These are phyloP conservation scores for Ustulina deusta DNA, from an alignment of 2,329 filamentous ascomycete genomes.

Conservation along the genomic window DNA sequence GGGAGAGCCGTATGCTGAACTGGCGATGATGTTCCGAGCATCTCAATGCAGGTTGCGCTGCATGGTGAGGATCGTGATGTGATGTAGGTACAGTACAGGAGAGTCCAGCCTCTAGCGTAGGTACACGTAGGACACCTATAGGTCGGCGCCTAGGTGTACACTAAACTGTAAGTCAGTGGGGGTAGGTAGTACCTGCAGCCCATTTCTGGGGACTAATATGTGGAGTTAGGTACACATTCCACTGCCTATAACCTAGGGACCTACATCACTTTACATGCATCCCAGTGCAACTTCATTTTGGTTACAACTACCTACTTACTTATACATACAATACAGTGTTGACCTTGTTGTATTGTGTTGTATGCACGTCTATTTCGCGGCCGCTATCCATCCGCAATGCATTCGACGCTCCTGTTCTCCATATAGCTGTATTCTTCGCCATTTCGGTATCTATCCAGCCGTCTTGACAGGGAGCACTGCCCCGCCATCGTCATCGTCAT, in stretches of 20 bases:
- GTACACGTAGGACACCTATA: no score
- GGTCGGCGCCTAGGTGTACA: no score
- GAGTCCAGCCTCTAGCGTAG: no score
- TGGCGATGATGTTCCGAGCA: neutral
- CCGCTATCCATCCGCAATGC: no score
- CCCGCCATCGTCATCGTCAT: constrained; percentile 15
- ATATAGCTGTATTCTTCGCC: neutral
- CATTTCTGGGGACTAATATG: no score
- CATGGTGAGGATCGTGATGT: no score
- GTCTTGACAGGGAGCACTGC: neutral
- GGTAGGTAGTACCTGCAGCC: neutral
- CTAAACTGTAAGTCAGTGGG: neutral
- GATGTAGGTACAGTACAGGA: no score
- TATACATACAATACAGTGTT: neutral
- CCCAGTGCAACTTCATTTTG: neutral
- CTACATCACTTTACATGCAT: neutral
- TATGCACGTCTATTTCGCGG: neutral
- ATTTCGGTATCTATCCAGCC: neutral
- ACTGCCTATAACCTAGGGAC: neutral
- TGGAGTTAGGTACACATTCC: no score
- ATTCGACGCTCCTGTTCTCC: neutral
- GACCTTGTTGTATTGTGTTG: neutral
- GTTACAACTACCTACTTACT: neutral
- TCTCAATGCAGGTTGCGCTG: neutral
- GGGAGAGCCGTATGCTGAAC: neutral